phyloP scores from a whole-genome alignment of 2,329 filamentous ascomycete genomes.

The Paecilomyces niveus region DNA sequence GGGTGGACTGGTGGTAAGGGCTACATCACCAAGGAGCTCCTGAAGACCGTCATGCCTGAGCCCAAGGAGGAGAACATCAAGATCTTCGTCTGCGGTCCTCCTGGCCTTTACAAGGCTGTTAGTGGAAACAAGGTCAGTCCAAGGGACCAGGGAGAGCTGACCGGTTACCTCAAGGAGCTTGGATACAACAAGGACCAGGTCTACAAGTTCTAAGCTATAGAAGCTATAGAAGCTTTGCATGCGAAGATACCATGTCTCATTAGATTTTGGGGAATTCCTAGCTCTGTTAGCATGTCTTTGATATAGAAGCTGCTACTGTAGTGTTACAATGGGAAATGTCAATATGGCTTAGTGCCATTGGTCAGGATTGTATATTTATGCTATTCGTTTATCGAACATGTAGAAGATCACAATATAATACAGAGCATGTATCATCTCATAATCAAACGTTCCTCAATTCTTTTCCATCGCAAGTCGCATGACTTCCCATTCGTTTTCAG shows the following conservation, averaged over 20 bases:
- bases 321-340: neutral
- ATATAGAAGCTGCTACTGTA: neutral
- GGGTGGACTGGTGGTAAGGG: slow-evolving; percentile 72
- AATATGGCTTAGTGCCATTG: neutral
- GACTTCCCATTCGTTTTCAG: no score
- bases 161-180: slow-evolving; percentile 72
- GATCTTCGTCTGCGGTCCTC: slow-evolving; percentile 92
- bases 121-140: slow-evolving; percentile 85
- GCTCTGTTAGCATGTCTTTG: neutral
- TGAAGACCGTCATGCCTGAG: slow-evolving; percentile 92
- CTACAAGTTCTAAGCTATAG: slow-evolving; percentile 72
- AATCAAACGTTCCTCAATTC: no score
- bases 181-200: slow-evolving; percentile 85
- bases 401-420: no score
- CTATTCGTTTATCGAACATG: no score
- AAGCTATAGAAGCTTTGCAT: neutral
- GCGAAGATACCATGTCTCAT: neutral
- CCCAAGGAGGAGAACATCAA: slow-evolving; percentile 90
- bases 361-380: neutral
- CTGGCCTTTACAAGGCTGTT: slow-evolving; percentile 86
- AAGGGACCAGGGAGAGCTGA: slow-evolving; percentile 87
- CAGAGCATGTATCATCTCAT: no score
- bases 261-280: neutral
- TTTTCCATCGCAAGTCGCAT: no score
- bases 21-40: slow-evolving; percentile 78